These are phyloP conservation scores for Botrytis tulipae DNA, from an alignment of 2,329 filamentous ascomycete species.

Conservation along the genomic window DNA sequence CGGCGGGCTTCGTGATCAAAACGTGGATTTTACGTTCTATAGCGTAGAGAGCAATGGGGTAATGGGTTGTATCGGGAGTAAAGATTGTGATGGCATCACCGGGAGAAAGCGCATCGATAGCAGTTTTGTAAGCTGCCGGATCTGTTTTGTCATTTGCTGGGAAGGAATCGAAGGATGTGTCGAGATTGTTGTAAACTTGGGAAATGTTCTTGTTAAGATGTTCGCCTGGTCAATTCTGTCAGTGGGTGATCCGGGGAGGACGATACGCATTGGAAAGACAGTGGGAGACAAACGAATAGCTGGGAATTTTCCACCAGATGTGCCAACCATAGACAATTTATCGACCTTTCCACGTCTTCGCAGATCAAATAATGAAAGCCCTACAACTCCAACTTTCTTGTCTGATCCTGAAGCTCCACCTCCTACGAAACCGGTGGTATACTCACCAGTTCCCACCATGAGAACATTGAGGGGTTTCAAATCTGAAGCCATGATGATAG, in stretches of 20 bases:
- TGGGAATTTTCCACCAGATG: constrained; percentile 84
- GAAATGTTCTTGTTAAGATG: constrained; percentile 87
- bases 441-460: constrained; percentile 77
- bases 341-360: constrained; percentile 84
- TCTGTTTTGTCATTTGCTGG: constrained; percentile 72
- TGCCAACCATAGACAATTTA: constrained; percentile 84
- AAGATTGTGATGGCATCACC: constrained; percentile 95
- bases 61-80: constrained; percentile 91
- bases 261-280: neutral
- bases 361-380: constrained; percentile 84
- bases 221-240: constrained; percentile 52
- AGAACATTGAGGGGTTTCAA: constrained; percentile 36
- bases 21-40: constrained; percentile 87
- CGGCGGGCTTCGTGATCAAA: constrained; percentile 89
- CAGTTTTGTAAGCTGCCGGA: constrained; percentile 80
- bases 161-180: constrained; percentile 82
- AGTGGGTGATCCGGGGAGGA: neutral
- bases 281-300: constrained; percentile 67
- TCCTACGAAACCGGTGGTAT: constrained; percentile 92
- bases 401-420: constrained; percentile 80
- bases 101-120: constrained; percentile 77
- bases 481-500: constrained; percentile 18
- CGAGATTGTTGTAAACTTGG: constrained; percentile 82
- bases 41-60: constrained; percentile 86
- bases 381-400: constrained; percentile 95